Base-by-base conservation (phyloP, 2,329 filamentous ascomycete species). In the Biscogniauxia mediterranea region DNA sequence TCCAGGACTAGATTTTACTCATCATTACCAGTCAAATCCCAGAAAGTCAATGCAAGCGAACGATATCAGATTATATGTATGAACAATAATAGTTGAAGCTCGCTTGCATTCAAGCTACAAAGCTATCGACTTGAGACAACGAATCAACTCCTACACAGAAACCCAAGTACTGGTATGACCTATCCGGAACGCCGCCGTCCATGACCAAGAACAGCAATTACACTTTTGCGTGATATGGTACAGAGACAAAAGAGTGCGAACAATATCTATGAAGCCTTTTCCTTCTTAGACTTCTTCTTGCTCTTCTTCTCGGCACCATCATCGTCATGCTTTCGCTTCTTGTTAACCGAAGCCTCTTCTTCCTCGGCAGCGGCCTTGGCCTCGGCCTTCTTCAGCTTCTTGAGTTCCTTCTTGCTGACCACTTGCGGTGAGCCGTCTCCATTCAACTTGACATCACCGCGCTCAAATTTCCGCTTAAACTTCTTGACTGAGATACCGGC, bases 381-480 rank as follows among this genome's bases (percentile, higher is more conserved):
- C 64, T 82, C 85, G 19, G 75, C 77, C 78, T 89, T 90, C 78
- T 85, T 86, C 61, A 83, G 78, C 81, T 90, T 90, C 83, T 91
- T 91, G 70, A 89, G 76, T 54, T 91, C 88, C 79, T 91, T 92
- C 83, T 92, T 92, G 80, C 86, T 90, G 69, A 88, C 77, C 3
- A 90, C 81, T 68, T 85, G 81, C 50, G 89, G 86, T 56, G 83
- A 87, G 60, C 89, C 89, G 63, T 90, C 85, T 13, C 79, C 78
- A 68, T 82, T 83, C 66, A 92, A 79, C 72, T 86, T 81, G 66
- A 93, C 89, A 71, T 92, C 89, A 46, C 90, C 90, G 64, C 88
- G 84, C 77, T 91, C 89, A 67, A 87, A 87, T 82, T 92, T 92
- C 75, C 88, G 84, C 81, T 90, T 87, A 79, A 92, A 93, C 78